Conservation (phyloP, 306 rosid species). For the Lathyrus sativus region DNA sequence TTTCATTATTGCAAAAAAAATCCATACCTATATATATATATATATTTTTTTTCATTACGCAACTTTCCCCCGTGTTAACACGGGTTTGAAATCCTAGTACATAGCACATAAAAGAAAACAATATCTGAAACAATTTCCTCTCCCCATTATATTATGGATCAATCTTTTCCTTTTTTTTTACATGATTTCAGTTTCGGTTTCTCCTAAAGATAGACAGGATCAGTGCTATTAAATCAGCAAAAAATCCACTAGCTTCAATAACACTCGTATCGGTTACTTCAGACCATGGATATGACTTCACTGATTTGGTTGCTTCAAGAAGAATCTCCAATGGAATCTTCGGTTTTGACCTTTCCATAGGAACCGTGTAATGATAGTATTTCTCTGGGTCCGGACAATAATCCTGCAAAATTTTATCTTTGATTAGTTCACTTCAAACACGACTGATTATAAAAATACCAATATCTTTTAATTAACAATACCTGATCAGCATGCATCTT, state of each 20-base stretch:
- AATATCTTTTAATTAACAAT: conserved; percentile 25
- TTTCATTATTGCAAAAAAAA: too few species aligned
- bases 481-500: conserved; percentile 90
- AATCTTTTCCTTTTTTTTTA: background rate
- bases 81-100: too few species aligned
- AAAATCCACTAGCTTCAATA: background rate
- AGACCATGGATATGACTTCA: conserved; percentile 59
- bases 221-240: conserved; percentile 20
- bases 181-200: background rate
- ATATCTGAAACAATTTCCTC: background rate
- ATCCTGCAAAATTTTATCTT: conserved; percentile 46
- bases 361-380: conserved; percentile 52
- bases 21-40: too few species aligned
- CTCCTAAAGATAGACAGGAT: conserved; percentile 13
- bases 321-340: conserved; percentile 45
- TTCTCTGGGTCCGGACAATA: conserved; percentile 58
- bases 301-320: conserved; percentile 56
- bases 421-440: conserved; percentile 15
- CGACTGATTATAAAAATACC: background rate
- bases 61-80: too few species aligned
- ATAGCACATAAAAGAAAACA: too few species aligned
- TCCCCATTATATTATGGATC: background rate
- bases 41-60: too few species aligned
- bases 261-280: conserved; percentile 50
- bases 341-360: conserved; percentile 58